A percentile compares a stretch with the other conserved stretches of the same genome.
Evolutionary conservation across 495 filamentous ascomycete genomes (phyloP).

Genomic region (Pseudoneurospora amorphoporcata): DNA sequence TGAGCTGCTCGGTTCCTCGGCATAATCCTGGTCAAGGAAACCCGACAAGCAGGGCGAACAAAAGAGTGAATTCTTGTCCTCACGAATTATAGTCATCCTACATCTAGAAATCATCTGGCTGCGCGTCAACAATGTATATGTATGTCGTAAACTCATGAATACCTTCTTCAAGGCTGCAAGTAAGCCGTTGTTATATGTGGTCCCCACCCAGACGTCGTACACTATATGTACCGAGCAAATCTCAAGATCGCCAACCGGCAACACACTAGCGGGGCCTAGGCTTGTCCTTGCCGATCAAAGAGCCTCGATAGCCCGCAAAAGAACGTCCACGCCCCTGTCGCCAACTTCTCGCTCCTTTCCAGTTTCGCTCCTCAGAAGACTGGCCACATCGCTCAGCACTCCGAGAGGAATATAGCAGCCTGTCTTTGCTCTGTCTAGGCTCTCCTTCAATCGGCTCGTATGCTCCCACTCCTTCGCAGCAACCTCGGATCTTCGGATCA

Average conservation of each 20-base stretch:
- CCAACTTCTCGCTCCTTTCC: constrained; percentile 34
- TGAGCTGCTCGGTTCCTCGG: background rate
- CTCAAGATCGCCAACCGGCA: background rate
- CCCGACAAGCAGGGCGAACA: background rate
- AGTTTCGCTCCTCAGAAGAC: constrained; percentile 53
- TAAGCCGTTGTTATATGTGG: background rate
- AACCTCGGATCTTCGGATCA: constrained; percentile 77
- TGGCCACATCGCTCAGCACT: constrained; percentile 83
- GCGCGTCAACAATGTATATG: background rate
- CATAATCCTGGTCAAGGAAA: background rate
- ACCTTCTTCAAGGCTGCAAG: background rate
- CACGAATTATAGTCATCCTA: background rate
- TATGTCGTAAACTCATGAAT: background rate
- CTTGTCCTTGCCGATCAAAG: constrained; percentile 37
- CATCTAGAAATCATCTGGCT: background rate
- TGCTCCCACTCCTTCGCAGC: constrained; percentile 96
- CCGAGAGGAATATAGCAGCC: constrained; percentile 77
- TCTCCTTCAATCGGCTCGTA: constrained; percentile 80
- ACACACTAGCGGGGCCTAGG: background rate
- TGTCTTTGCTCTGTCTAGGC: constrained; percentile 65
- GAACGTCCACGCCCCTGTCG: constrained; percentile 53
- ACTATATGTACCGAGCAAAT: background rate
- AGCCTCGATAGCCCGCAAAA: constrained; percentile 66
- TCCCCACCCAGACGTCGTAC: background rate
- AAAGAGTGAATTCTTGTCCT: background rate